phyloP scores from a whole-genome alignment of 768 basidiomycete species.

The Serendipita sp. region DNA sequence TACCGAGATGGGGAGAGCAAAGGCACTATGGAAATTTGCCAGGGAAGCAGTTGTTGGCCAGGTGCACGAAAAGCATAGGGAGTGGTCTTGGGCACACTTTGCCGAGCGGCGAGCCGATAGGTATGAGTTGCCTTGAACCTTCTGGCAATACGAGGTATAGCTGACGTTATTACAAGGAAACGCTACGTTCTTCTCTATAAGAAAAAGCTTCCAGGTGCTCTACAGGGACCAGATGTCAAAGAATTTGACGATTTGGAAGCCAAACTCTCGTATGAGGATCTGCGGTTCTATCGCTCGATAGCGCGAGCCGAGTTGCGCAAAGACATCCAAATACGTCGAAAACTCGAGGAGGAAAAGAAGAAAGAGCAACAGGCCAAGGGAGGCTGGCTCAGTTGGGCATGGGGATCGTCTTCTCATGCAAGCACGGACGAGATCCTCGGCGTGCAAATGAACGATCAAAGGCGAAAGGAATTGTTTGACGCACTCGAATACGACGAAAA shows the following conservation, averaged over 20 bases:
- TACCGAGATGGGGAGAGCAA: conserved; percentile 34
- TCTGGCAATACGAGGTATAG: conserved; percentile 58
- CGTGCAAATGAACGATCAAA: conserved; percentile 70
- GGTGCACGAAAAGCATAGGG: conserved; percentile 62
- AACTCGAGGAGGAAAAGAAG: conserved; percentile 51
- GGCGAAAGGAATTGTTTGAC: conserved; percentile 77
- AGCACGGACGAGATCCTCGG: conserved; percentile 41
- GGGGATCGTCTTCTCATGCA: conserved; percentile 40
- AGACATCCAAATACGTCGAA: conserved; percentile 52
- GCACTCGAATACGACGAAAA: conserved; percentile 87
- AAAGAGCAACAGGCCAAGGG: conserved; percentile 32
- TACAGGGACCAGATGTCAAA: conserved; percentile 20
- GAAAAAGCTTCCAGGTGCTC: conserved; percentile 37
- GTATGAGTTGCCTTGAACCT: conserved; percentile 38
- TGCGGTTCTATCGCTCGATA: conserved; percentile 93
- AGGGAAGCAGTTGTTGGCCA: conserved; percentile 61
- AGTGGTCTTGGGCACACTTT: conserved; percentile 90
- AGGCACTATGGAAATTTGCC: conserved; percentile 63
- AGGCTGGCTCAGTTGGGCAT: conserved; percentile 48
- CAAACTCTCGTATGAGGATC: conserved; percentile 83
- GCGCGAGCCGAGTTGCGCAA: conserved; percentile 77
- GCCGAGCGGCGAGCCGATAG: conserved; percentile 76
- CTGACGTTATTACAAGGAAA: background rate
- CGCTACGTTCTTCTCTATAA: background rate
- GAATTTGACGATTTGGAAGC: conserved; percentile 48